Base-by-base conservation (phyloP, 805 yeast genomes). In the Kuraishia floccosa region DNA sequence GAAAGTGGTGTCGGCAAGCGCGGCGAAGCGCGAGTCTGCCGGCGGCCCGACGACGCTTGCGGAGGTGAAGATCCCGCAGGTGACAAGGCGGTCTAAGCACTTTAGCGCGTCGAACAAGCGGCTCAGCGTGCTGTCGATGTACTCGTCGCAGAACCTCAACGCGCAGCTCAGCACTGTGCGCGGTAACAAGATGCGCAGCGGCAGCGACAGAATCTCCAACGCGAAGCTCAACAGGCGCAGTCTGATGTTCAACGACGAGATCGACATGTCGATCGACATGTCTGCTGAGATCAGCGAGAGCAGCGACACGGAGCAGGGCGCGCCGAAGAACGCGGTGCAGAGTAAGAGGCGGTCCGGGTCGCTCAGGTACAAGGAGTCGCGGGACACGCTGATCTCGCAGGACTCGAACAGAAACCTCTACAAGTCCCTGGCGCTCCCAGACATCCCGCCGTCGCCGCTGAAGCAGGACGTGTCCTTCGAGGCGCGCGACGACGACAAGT, bases 21-120 rank as follows among this genome's bases (percentile, higher is more conserved):
- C 33, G 32, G 41, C 39, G 31, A 39, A 32, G 37, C 35, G 32
- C 28, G 40, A 32, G 37, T 27, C 34, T 17, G 38, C 37, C 20
- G 26, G 17, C 9, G 30, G 36, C 6, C 74, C 74, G 26, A 65
- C 64, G 35, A 65, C 58, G 9, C 60, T 79, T 27, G 69, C 81
- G 13, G 80, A 74, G 38, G 76, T 79, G 27, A 63, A 64, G 34
- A 72, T 79, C 30, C 89, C 89, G 15, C 72, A 69, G 38, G 83
- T 79, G 22, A 70, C 86, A 0, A 70, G 86, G 50, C 69, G 70
- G 42, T 76, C 84, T 2, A 66, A 70, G 43, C 61, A 70, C 34
- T 76, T 75, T 46, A 65, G 78, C 23, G 64, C 65, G 34, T 68
- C 75, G 5, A 72, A 72, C 45, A 80, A 75, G 52, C 66, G 91